Percentiles rank a stretch among this genome's conserved stretches.
These are phyloP conservation scores for Blastocystis sp. DNA, from an alignment of 352 stramenopile species.

Conservation along the genomic window DNA sequence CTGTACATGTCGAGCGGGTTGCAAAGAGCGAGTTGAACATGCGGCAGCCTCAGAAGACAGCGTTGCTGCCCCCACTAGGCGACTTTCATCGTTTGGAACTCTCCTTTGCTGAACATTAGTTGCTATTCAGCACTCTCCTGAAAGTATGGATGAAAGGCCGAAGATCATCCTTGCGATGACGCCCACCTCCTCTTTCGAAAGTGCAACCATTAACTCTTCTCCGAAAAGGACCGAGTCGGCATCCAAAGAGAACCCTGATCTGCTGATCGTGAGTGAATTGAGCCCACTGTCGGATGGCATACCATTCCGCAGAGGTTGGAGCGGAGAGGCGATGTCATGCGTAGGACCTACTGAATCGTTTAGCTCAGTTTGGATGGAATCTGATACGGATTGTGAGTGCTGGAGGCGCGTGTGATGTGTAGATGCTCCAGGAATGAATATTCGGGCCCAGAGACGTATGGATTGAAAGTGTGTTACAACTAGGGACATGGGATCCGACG, in stretches of 20 bases:
- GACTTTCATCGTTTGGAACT: background rate
- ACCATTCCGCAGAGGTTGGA: background rate
- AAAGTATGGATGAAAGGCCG: too few species aligned
- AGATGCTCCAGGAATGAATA: slow-evolving; percentile 32
- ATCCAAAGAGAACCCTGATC: too few species aligned
- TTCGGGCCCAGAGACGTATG: background rate
- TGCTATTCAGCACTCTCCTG: too few species aligned
- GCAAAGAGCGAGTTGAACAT: background rate
- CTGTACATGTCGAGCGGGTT: background rate
- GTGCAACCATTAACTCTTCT: too few species aligned
- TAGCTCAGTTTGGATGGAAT: slow-evolving; percentile 16
- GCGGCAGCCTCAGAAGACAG: background rate
- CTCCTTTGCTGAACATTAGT: too few species aligned
- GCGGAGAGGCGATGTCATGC: background rate
- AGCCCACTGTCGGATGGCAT: background rate
- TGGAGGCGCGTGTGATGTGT: background rate
- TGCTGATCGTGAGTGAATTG: background rate
- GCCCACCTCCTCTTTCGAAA: too few species aligned
- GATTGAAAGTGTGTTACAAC: background rate
- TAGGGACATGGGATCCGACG: background rate
- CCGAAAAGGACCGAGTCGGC: too few species aligned
- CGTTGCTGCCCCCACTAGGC: background rate
- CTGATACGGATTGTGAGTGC: background rate
- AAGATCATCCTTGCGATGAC: too few species aligned
- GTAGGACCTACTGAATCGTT: background rate